Percentiles rank a stretch among this genome's conserved stretches.
Conservation (phyloP, 441 rosid genomes). For the Euphorbia celastroides region DNA sequence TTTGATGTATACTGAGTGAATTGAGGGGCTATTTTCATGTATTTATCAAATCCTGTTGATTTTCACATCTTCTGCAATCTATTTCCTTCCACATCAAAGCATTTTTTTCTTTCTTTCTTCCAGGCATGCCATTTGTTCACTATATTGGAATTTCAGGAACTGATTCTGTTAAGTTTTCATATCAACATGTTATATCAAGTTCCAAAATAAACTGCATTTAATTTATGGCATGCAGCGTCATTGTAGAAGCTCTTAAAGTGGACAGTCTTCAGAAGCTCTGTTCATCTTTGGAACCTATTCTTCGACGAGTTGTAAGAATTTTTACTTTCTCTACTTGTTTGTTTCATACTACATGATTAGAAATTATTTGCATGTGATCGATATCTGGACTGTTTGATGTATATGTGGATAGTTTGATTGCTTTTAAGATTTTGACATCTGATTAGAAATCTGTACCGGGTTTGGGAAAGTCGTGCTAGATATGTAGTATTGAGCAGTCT, state of each 20-base stretch:
- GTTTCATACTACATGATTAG: neutral
- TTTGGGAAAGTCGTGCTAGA: neutral
- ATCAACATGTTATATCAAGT: neutral
- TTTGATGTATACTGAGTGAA: neutral
- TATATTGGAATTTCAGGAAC: neutral
- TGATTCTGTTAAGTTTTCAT: neutral
- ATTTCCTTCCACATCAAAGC: neutral
- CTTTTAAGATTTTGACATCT: neutral
- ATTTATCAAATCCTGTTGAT: neutral
- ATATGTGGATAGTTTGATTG: neutral
- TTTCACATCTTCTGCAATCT: neutral
- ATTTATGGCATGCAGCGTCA: slow-evolving; percentile 52
- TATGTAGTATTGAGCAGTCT: neutral
- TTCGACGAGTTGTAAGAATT: slow-evolving; percentile 92
- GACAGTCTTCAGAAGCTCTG: slow-evolving; percentile 97
- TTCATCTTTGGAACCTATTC: slow-evolving; percentile 96
- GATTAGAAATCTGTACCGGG: neutral
- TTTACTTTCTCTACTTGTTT: neutral
- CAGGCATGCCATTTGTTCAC: neutral
- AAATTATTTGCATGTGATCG: neutral
- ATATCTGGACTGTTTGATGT: too few relatives aligned
- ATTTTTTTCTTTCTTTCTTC: neutral
- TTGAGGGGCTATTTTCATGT: neutral
- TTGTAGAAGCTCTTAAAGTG: slow-evolving; percentile 95
- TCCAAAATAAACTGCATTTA: slow-evolving; percentile 3